Conservation (phyloP, 768 basidiomycete species). For the Mycena vitilis region DNA sequence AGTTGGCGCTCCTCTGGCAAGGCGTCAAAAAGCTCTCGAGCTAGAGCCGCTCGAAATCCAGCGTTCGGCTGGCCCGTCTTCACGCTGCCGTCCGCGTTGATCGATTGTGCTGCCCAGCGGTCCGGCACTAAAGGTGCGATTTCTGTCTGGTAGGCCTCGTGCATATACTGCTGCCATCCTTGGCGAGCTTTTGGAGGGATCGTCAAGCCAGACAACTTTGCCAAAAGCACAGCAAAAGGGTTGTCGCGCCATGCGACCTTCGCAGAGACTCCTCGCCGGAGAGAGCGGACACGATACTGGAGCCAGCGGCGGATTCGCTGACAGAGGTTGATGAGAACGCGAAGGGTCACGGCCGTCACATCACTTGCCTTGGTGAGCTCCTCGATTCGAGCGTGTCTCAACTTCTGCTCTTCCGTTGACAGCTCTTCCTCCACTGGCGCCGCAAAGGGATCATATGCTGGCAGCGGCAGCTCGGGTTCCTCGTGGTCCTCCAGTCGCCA, state of each 20-base stretch:
- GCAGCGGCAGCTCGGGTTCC: constrained; percentile 4
- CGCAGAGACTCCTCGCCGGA: background rate
- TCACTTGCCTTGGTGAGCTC: background rate
- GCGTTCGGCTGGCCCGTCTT: background rate
- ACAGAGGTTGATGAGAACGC: background rate
- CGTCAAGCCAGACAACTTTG: background rate
- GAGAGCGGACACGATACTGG: constrained; percentile 5
- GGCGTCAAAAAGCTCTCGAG: background rate
- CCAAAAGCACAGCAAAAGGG: constrained; percentile 9
- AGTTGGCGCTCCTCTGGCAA: background rate
- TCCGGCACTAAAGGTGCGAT: background rate
- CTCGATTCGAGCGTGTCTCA: background rate
- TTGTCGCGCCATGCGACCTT: background rate
- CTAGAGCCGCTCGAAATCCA: background rate
- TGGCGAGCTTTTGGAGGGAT: constrained; percentile 10
- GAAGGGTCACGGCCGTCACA: background rate
- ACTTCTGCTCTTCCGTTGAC: background rate
- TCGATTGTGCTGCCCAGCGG: background rate
- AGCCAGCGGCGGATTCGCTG: constrained; percentile 25
- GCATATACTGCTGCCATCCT: constrained; percentile 24
- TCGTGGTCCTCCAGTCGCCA: constrained; percentile 5
- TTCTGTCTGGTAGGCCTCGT: background rate
- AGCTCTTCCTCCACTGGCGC: background rate
- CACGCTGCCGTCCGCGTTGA: background rate
- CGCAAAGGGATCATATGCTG: background rate